phyloP scores from a whole-genome alignment of 768 basidiomycete species.

The Boletus patriciae region DNA sequence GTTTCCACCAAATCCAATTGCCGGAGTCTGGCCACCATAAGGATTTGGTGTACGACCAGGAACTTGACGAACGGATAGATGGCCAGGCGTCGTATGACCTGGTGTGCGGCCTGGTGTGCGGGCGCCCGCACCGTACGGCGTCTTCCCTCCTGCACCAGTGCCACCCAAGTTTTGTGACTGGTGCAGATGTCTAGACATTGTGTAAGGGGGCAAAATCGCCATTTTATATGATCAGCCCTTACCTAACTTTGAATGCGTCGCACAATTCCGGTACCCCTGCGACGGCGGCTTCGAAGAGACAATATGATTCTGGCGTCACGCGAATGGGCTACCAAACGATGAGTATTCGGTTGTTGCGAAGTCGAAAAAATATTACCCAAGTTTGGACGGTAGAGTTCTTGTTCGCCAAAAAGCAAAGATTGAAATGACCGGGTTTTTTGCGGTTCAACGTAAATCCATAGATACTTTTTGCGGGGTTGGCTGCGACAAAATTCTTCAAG shows the following conservation, averaged over 20 bases:
- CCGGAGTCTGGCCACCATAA: constrained; percentile 51
- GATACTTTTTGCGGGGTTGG: constrained; percentile 91
- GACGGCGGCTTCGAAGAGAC: constrained; percentile 86
- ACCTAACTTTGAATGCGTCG: constrained; percentile 95
- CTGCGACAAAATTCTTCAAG: constrained; percentile 86
- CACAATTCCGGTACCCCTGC: constrained; percentile 91
- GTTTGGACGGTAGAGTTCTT: constrained; percentile 86
- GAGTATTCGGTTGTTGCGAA: background rate
- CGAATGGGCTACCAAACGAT: constrained; percentile 65
- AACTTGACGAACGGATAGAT: constrained; percentile 68
- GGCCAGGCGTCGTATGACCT: constrained; percentile 79
- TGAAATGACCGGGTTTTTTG: constrained; percentile 90
- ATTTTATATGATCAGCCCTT: constrained; percentile 16
- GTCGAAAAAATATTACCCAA: constrained; percentile 57
- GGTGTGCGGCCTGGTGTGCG: constrained; percentile 76
- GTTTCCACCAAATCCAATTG: constrained; percentile 30
- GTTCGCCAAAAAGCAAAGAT: constrained; percentile 89
- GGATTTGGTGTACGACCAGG: constrained; percentile 78
- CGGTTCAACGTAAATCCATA: constrained; percentile 94
- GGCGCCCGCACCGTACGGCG: constrained; percentile 73
- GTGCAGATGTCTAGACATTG: constrained; percentile 60
- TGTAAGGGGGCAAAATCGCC: constrained; percentile 6
- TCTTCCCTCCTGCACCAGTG: constrained; percentile 63
- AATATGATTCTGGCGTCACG: constrained; percentile 85
- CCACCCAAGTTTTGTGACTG: constrained; percentile 66